A percentile compares a stretch with the other conserved stretches of the same genome.
Evolutionary conservation across 1,284 basidiomycete species (phyloP).

Genomic region (Xerocomus nothofagi): DNA sequence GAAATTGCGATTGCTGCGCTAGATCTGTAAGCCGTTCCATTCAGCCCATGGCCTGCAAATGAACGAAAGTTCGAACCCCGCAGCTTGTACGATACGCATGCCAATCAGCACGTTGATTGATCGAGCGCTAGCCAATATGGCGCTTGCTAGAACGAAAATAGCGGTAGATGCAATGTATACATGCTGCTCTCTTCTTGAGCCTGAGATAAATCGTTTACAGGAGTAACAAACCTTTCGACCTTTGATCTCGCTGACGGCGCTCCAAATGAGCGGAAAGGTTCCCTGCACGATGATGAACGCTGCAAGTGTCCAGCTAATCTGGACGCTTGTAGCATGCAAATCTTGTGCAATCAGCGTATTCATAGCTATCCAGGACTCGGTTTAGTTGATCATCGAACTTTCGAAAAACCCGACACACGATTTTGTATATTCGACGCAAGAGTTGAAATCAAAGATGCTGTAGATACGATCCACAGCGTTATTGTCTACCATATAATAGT

Average conservation of each 20-base stretch:
- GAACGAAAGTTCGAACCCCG: slow-evolving; percentile 45
- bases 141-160: slow-evolving; percentile 64
- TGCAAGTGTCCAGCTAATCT: slow-evolving; percentile 75
- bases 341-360: slow-evolving; percentile 66
- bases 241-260: slow-evolving; percentile 72
- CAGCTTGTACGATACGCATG: slow-evolving; percentile 69
- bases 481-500: slow-evolving; percentile 41
- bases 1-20: slow-evolving; percentile 79
- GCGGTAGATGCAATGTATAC: slow-evolving; percentile 66
- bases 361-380: slow-evolving; percentile 44
- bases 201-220: background rate
- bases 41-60: background rate
- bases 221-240: slow-evolving; percentile 65
- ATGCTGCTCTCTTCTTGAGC: slow-evolving; percentile 38
- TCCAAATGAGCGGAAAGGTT: slow-evolving; percentile 68
- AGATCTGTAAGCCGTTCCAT: slow-evolving; percentile 45
- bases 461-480: slow-evolving; percentile 57
- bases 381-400: slow-evolving; percentile 22
- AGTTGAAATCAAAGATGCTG: slow-evolving; percentile 67
- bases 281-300: slow-evolving; percentile 84
- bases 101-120: slow-evolving; percentile 69
- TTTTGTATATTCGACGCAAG: slow-evolving; percentile 70
- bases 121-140: slow-evolving; percentile 60
- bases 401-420: slow-evolving; percentile 40
- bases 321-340: slow-evolving; percentile 61